Evolutionary conservation across 495 filamentous ascomycete genomes (phyloP).

Genomic region (Penicillium flavigenum): DNA sequence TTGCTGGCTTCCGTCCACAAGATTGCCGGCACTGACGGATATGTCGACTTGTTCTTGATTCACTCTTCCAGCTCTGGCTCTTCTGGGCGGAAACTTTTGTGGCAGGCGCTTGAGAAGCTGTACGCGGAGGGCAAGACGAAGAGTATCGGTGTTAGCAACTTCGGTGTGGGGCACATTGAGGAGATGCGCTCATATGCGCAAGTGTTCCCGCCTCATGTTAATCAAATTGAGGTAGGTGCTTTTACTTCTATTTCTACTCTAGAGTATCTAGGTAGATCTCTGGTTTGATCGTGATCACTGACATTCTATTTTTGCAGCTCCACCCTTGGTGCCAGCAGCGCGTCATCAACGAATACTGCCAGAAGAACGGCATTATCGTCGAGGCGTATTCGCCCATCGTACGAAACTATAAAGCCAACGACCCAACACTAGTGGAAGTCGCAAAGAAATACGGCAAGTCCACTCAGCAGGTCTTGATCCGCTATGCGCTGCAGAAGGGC

Average conservation of each 20-base stretch:
- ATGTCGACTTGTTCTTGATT: conserved; percentile 70
- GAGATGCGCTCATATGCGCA: conserved; percentile 61
- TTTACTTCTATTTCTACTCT: background rate
- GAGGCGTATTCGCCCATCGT: conserved; percentile 69
- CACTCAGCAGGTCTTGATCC: conserved; percentile 54
- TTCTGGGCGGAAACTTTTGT: conserved; percentile 57
- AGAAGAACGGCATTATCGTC: conserved; percentile 57
- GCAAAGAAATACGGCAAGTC: conserved; percentile 53
- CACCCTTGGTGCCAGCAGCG: conserved; percentile 69
- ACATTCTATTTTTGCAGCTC: conserved; percentile 40
- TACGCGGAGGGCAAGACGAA: conserved; percentile 56
- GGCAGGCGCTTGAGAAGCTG: conserved; percentile 64
- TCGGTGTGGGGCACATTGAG: conserved; percentile 59
- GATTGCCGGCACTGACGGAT: conserved; percentile 58
- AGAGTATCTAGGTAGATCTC: background rate
- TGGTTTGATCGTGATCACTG: conserved; percentile 5
- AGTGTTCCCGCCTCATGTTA: conserved; percentile 64
- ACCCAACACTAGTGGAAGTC: conserved; percentile 52
- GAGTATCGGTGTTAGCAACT: conserved; percentile 72
- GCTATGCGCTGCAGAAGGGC: conserved; percentile 63
- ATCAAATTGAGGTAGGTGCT: conserved; percentile 63
- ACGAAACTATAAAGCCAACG: conserved; percentile 58
- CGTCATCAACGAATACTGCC: conserved; percentile 59
- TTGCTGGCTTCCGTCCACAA: conserved; percentile 60
- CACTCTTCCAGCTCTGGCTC: conserved; percentile 58